Evolutionary conservation across 2,329 filamentous ascomycete genomes (phyloP).

Genomic region (Trichoderma endophyticum): DNA sequence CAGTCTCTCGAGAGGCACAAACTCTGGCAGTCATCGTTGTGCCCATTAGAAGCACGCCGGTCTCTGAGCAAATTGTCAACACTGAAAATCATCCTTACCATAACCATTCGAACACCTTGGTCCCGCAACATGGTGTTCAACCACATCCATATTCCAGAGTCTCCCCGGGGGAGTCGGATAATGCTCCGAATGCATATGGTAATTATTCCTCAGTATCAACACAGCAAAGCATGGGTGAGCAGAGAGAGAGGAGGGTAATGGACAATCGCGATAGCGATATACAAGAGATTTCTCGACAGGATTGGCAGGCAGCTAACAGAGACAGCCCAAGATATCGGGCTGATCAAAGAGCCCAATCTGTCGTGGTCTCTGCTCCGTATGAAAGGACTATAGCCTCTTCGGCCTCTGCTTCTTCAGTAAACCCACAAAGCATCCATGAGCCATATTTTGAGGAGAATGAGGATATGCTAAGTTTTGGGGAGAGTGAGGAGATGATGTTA

Average conservation of each 20-base stretch:
- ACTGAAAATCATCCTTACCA: background rate
- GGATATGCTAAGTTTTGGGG: background rate
- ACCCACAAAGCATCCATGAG: background rate
- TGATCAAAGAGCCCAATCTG: background rate
- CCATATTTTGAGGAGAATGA: rapidly evolving
- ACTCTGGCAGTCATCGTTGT: too few species aligned
- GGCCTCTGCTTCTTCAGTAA: background rate
- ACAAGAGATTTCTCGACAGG: background rate
- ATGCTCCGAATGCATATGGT: too few species aligned
- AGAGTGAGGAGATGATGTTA: background rate
- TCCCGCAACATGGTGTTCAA: background rate
- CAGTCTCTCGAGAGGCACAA: background rate
- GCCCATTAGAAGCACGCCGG: background rate
- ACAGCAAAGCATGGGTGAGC: background rate
- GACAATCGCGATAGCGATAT: background rate
- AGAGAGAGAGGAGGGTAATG: too few species aligned
- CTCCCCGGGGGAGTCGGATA: background rate
- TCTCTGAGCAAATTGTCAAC: background rate
- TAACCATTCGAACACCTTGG: background rate
- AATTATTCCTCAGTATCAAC: too few species aligned
- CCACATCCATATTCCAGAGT: background rate
- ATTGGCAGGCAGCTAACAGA: background rate
- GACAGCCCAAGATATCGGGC: background rate
- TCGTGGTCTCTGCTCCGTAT: background rate
- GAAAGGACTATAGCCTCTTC: too few species aligned